Percentiles rank a stretch among this genome's conserved stretches.
These are phyloP conservation scores for Trichoderma reesei DNA, from an alignment of 495 filamentous ascomycete genomes.

Conservation along the genomic window DNA sequence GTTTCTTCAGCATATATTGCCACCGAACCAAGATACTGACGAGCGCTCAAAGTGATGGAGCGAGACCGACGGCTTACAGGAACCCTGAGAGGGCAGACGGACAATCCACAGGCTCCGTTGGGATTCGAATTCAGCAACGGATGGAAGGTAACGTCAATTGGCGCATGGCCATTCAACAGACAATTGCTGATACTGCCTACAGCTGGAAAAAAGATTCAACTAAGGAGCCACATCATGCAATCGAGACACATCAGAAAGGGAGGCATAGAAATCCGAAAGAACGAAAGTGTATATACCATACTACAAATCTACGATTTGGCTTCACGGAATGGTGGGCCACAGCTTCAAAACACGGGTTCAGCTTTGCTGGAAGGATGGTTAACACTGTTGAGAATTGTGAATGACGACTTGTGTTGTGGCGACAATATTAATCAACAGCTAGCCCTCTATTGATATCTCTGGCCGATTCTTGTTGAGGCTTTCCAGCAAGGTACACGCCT, in stretches of 20 bases:
- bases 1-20: not conserved
- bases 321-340: not conserved
- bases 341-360: not conserved
- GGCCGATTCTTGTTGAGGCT: constrained; percentile 85
- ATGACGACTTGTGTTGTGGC: not conserved
- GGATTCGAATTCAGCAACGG: constrained; percentile 94
- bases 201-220: constrained; percentile 43
- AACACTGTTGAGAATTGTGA: not conserved
- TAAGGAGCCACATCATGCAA: constrained; percentile 17
- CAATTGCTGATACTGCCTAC: constrained; percentile 11
- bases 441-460: constrained; percentile 51
- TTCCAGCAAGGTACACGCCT: constrained; percentile 85
- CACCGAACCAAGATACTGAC: constrained; percentile 23
- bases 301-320: not conserved
- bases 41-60: constrained; percentile 72
- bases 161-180: not conserved
- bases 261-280: not conserved
- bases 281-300: not conserved
- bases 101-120: constrained; percentile 64
- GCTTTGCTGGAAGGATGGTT: not conserved
- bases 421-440: not conserved
- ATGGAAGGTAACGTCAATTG: constrained; percentile 53
- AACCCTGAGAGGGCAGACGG: constrained; percentile 71
- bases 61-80: constrained; percentile 87
- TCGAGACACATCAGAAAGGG: not conserved